Evolutionary conservation across 177 flowering plant species (phyloP).

Genomic region (Vitis hybrid): DNA sequence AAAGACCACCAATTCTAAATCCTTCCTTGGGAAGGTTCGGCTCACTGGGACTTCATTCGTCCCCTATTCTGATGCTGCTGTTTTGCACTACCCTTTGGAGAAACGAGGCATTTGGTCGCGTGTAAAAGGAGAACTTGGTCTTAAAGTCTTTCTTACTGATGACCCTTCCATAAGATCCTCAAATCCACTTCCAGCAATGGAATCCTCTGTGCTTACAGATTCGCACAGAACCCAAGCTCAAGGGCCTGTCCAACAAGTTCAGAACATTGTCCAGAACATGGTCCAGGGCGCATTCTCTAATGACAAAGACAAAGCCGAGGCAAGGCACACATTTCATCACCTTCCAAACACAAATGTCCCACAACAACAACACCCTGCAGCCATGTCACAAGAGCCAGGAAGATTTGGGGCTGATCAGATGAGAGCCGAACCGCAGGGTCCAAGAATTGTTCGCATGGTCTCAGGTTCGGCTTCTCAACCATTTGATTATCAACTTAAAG

Average conservation of each 20-base stretch:
- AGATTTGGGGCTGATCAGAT: slow-evolving; percentile 21
- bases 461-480: slow-evolving; percentile 34
- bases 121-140: slow-evolving; percentile 79
- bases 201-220: slow-evolving; percentile 18
- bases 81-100: slow-evolving; percentile 78
- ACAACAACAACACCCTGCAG: slow-evolving; percentile 14
- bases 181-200: slow-evolving; percentile 51
- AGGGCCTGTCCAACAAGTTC: slow-evolving; percentile 19
- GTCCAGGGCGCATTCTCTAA: slow-evolving; percentile 16
- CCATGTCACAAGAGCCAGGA: slow-evolving; percentile 11
- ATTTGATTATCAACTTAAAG: slow-evolving; percentile 50
- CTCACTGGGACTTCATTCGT: slow-evolving; percentile 82
- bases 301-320: slow-evolving; percentile 42
- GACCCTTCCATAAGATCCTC: slow-evolving; percentile 68
- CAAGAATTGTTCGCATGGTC: slow-evolving; percentile 15
- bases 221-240: slow-evolving; percentile 12
- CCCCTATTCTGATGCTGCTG: slow-evolving; percentile 69
- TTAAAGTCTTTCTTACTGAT: slow-evolving; percentile 72
- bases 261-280: slow-evolving; percentile 5
- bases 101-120: slow-evolving; percentile 63
- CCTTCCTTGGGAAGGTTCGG: slow-evolving; percentile 76
- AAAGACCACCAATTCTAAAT: slow-evolving; percentile 36
- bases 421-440: slow-evolving; percentile 25
- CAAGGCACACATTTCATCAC: slow-evolving; percentile 62
- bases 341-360: slow-evolving; percentile 23